phyloP scores from a whole-genome alignment of 2,329 filamentous ascomycete species.

The Bretziella fagacearum region DNA sequence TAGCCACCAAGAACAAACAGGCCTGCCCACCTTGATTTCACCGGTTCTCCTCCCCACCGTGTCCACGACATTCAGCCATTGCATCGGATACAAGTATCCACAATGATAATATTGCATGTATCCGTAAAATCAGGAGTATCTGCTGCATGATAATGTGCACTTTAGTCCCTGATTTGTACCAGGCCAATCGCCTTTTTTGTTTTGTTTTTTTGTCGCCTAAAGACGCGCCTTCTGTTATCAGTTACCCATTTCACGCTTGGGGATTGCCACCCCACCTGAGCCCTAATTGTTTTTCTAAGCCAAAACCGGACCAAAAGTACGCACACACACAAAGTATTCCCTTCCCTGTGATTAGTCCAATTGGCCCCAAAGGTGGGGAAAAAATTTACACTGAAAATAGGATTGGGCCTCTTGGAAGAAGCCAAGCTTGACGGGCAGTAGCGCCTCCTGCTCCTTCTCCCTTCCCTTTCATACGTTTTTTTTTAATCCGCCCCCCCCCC shows the following conservation, averaged over 20 bases:
- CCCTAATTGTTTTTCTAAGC: constrained; percentile 13
- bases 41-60: background rate
- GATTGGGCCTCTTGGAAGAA: constrained; percentile 1
- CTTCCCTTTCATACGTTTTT: constrained; percentile 9
- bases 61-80: background rate
- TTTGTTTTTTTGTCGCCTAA: background rate
- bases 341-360: constrained; percentile 10
- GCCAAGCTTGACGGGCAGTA: background rate
- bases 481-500: constrained; percentile 9
- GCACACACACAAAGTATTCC: constrained; percentile 10
- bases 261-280: constrained; percentile 14
- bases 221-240: background rate
- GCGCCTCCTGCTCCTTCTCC: no score
- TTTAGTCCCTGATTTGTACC: no score
- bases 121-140: no score
- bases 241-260: background rate
- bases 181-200: no score
- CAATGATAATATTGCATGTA: constrained; percentile 1
- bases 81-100: background rate
- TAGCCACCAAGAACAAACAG: no score
- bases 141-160: no score
- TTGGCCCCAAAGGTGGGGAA: constrained; percentile 11
- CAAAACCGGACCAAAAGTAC: constrained; percentile 13
- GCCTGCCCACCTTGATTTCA: background rate
- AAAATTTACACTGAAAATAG: background rate